A percentile compares a stretch with the other conserved stretches of the same genome.
Evolutionary conservation across 2,329 filamentous ascomycete species (phyloP).

Genomic region (Alternaria ethzedia): DNA sequence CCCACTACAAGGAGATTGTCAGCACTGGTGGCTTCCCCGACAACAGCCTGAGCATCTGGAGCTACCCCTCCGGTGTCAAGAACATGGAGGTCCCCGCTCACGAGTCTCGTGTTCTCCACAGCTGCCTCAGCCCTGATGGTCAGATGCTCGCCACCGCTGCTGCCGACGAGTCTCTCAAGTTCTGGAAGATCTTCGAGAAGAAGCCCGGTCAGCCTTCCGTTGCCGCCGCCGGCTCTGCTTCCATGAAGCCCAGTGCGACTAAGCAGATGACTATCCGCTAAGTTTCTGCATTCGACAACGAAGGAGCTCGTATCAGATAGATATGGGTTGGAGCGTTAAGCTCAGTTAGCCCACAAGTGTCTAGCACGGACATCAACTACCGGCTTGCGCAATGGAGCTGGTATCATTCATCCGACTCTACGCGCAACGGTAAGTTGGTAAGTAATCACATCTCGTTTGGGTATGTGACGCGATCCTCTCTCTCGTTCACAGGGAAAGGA

Average conservation of each 20-base stretch:
- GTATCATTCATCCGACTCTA: slow-evolving; percentile 42
- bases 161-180: slow-evolving; percentile 96
- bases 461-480: slow-evolving; percentile 48
- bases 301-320: not conserved
- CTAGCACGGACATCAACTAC: slow-evolving; percentile 24
- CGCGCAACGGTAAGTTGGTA: slow-evolving; percentile 52
- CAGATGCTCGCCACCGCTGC: slow-evolving; percentile 97
- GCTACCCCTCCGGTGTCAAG: slow-evolving; percentile 94
- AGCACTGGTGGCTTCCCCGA: slow-evolving; percentile 98
- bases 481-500: slow-evolving; percentile 15
- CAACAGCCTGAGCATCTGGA: slow-evolving; percentile 99
- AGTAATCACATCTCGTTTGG: slow-evolving; percentile 50
- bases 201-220: slow-evolving; percentile 77
- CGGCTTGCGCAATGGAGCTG: slow-evolving; percentile 49
- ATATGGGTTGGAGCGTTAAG: slow-evolving; percentile 14
- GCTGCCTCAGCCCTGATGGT: slow-evolving; percentile 93
- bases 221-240: slow-evolving; percentile 70
- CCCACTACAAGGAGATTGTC: slow-evolving; percentile 96
- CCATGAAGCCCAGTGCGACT: slow-evolving; percentile 79
- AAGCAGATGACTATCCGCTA: slow-evolving; percentile 83
- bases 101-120: slow-evolving; percentile 95
- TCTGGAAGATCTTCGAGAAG: slow-evolving; percentile 99
- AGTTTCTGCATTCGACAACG: not conserved
- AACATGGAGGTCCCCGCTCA: slow-evolving; percentile 98
- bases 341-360: slow-evolving; percentile 20